Conservation (phyloP, 441 rosid species). For the Dalechampia spathulata region DNA sequence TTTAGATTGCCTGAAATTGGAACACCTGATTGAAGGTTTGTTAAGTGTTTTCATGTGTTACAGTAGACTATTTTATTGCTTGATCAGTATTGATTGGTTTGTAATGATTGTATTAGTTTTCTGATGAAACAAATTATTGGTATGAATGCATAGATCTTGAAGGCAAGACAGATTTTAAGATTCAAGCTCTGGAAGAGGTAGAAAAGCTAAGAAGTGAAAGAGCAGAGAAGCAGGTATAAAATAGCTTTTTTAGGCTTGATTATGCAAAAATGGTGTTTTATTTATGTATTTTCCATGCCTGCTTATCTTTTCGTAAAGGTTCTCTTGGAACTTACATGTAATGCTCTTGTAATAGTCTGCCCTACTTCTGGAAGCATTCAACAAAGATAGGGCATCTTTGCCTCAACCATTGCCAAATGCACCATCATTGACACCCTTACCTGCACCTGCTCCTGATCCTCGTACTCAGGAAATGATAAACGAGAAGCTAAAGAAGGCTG, state of each 20-base stretch:
- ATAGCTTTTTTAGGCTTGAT: not conserved
- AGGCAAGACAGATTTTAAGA: slow-evolving; percentile 90
- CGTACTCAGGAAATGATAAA: slow-evolving; percentile 98
- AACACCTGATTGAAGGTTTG: too few species aligned
- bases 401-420: slow-evolving; percentile 84
- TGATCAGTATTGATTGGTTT: too few species aligned
- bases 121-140: slow-evolving; percentile 6
- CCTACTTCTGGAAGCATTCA: slow-evolving; percentile 96
- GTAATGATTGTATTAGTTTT: too few species aligned
- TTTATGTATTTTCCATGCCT: not conserved
- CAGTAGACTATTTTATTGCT: too few species aligned
- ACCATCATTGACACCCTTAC: slow-evolving; percentile 62
- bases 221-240: slow-evolving; percentile 89
- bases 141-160: slow-evolving; percentile 55
- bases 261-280: not conserved
- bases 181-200: slow-evolving; percentile 81
- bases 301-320: too few species aligned
- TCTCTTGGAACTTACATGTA: too few species aligned
- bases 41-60: too few species aligned
- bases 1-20: too few species aligned
- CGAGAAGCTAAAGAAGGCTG: slow-evolving; percentile 95
- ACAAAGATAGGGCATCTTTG: slow-evolving; percentile 95
- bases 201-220: slow-evolving; percentile 92
- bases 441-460: slow-evolving; percentile 69
- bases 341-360: slow-evolving; percentile 47